phyloP scores from a whole-genome alignment of 2,329 filamentous ascomycete genomes.

The Penicillium freii region DNA sequence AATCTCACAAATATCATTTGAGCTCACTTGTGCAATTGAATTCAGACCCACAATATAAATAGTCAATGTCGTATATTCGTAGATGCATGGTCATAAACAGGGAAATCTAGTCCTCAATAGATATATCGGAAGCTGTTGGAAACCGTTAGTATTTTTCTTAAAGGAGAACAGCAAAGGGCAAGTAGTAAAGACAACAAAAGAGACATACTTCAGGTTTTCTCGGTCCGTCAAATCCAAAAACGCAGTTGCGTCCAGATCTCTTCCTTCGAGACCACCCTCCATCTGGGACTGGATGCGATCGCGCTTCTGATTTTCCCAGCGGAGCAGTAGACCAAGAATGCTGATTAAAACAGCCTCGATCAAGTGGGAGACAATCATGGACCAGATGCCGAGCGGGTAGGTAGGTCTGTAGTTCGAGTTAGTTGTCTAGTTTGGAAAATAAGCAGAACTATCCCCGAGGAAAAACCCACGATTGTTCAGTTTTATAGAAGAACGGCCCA shows the following conservation, averaged over 20 bases:
- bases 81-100: no score
- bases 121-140: constrained; percentile 19
- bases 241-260: constrained; percentile 51
- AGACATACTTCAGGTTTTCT: constrained; percentile 50
- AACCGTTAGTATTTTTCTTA: background rate
- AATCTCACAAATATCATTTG: no score
- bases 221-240: constrained; percentile 56
- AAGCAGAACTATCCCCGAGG: background rate
- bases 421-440: background rate
- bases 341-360: constrained; percentile 51
- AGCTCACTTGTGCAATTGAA: no score
- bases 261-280: constrained; percentile 47
- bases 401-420: constrained; percentile 35
- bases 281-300: constrained; percentile 50
- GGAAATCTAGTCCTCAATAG: constrained; percentile 3
- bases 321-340: constrained; percentile 48
- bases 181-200: background rate
- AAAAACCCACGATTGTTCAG: constrained; percentile 46
- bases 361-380: constrained; percentile 55
- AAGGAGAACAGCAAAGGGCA: background rate
- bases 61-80: no score
- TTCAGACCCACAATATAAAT: no score
- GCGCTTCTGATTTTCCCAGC: constrained; percentile 50
- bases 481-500: constrained; percentile 62
- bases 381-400: constrained; percentile 55